A percentile compares a stretch with the other conserved stretches of the same genome.
Evolutionary conservation across 371 early-diverging fungal genomes (phyloP).

Genomic region (Synchytrium microbalum): DNA sequence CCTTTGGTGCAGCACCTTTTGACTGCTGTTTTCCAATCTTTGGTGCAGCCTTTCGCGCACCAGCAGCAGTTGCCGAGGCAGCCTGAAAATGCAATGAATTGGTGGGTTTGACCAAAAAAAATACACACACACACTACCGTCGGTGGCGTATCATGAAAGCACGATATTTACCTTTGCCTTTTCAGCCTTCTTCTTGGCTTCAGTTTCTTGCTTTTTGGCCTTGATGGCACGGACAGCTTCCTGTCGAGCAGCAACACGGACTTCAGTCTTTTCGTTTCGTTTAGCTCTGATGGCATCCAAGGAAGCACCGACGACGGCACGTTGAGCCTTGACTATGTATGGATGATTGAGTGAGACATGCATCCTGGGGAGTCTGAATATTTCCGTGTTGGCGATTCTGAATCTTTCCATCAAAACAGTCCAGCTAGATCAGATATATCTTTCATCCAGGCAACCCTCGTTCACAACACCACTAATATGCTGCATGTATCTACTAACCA

Average conservation of each 20-base stretch:
- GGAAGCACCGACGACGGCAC: conserved; percentile 92
- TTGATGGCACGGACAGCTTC: conserved; percentile 80
- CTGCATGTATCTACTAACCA: conserved; percentile 11
- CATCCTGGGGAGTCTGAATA: background rate
- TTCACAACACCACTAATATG: background rate
- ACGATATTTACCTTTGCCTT: conserved; percentile 26
- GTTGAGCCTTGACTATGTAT: conserved; percentile 80
- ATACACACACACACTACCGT: background rate
- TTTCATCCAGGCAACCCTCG: background rate
- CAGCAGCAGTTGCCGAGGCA: background rate
- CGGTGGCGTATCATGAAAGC: background rate
- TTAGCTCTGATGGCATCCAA: conserved; percentile 92
- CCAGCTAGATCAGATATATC: background rate
- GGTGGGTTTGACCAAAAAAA: background rate
- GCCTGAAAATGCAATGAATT: background rate
- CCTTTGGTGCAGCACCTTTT: conserved; percentile 78
- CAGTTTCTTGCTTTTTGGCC: conserved; percentile 65
- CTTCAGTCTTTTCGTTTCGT: conserved; percentile 91
- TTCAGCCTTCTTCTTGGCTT: conserved; percentile 76
- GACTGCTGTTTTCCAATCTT: conserved; percentile 83
- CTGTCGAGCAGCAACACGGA: conserved; percentile 85
- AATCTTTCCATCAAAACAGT: background rate
- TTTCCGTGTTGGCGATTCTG: background rate
- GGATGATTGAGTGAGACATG: conserved; percentile 4
- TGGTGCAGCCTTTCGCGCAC: conserved; percentile 13